Base-by-base conservation (phyloP, 176 grass and related monocot genomes). In the Hsuehochloa calcarea region DNA sequence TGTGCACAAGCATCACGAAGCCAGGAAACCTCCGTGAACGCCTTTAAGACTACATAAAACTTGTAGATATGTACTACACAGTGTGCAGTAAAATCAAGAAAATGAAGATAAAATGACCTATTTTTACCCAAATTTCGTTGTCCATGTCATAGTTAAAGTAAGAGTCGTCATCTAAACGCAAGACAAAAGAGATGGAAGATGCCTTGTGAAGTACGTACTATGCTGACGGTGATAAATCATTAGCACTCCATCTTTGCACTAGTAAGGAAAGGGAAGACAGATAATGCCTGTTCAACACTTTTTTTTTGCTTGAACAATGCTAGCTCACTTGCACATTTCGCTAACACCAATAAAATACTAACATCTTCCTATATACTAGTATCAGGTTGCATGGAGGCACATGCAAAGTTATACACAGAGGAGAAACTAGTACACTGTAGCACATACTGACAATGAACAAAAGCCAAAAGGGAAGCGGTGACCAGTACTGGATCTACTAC, bases 131-230 rank as follows among this genome's bases (percentile, higher is more conserved):
- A 43, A 46, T 37, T 44, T 50, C 25, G 8, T 44, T 81, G 72
- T 22, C 45, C 15, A 46, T 26, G 25, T 17, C 78, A 76, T 46
- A 46, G 46, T 64, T 49, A 65, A 82, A 77, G 65, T 11, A 9
- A 34, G 46, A 67, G 4, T 3, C 67, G 67, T 87, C 47, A 50
- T 50, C 56, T 78, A 59, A 41, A 73, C 27, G 65, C 83, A 86
- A 86, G 38, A 46, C 62, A 78, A 78, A 6, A 34, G 27, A 70
- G 47, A 84, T 56, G 39, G 6, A 60, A 20, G 58, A 65, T 44
- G 79, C 16, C 11, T 49, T 72, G 5, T 65, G 46, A 64, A 90
- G 78, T 47, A 27, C 2, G 78, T 47, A 27, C 2, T 35, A 5
- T 0, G 1, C 16, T 54, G 83, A 86, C 3, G 35, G 63, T 23